Evolutionary conservation across 2,329 filamentous ascomycete species (phyloP).

Genomic region (Sarocladium strictum): DNA sequence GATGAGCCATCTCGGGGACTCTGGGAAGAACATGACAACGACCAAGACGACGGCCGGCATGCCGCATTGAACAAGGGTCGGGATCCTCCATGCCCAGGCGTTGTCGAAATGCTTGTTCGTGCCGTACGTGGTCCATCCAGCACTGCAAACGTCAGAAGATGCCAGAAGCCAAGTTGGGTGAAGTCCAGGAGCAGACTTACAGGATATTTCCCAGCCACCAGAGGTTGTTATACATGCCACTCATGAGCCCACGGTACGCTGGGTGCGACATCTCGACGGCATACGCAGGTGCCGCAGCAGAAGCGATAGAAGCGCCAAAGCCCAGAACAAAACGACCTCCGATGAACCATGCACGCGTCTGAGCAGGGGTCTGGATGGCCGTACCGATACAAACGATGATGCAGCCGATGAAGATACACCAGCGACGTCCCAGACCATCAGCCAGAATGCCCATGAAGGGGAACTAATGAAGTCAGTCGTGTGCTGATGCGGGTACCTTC

Average conservation of each 20-base stretch:
- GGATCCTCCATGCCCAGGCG: conserved; percentile 52
- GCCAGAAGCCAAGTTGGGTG: background rate
- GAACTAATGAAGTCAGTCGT: background rate
- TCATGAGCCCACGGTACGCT: too few relatives aligned
- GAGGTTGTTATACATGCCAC: conserved; percentile 2
- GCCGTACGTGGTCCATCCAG: conserved; percentile 45
- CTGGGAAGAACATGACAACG: conserved; percentile 56
- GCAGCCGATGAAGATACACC: conserved; percentile 50
- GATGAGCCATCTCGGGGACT: conserved; percentile 56
- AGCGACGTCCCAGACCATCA: conserved; percentile 36
- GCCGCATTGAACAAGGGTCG: conserved; percentile 46
- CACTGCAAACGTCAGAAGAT: conserved; percentile 14
- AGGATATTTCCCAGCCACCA: conserved; percentile 14
- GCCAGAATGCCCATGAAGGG: conserved; percentile 8
- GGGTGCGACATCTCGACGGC: too few relatives aligned
- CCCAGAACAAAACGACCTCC: conserved; percentile 40
- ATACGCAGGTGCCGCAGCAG: too few relatives aligned
- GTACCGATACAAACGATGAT: conserved; percentile 37
- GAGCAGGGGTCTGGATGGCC: conserved; percentile 20
- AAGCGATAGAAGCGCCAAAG: too few relatives aligned
- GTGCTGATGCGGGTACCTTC: background rate
- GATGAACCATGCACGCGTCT: conserved; percentile 46
- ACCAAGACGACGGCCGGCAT: conserved; percentile 53
- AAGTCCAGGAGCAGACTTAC: background rate
- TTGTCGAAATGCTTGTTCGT: conserved; percentile 17